These are phyloP conservation scores for Apiospora hydei DNA, from an alignment of 2,329 filamentous ascomycete genomes.

Conservation along the genomic window DNA sequence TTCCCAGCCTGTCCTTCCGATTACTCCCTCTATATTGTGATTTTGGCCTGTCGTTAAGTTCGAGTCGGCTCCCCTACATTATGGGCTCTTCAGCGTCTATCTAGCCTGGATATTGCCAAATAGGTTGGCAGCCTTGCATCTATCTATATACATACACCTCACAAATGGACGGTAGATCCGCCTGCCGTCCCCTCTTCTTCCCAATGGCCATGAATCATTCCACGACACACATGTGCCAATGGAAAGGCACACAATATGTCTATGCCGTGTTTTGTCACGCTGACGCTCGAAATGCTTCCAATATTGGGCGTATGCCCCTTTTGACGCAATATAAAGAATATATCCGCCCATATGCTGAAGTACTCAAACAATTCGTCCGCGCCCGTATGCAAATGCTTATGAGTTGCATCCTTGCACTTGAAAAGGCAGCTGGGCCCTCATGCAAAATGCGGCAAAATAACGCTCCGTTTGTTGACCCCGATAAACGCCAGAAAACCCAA, in stretches of 20 bases:
- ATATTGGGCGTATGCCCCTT: conserved; percentile 4
- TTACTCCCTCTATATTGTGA: not conserved
- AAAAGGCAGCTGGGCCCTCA: not conserved
- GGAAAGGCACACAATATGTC: not conserved
- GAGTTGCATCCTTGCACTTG: not conserved
- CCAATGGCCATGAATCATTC: conserved; percentile 11
- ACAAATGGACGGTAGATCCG: not conserved
- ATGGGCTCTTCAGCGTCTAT: conserved; percentile 4
- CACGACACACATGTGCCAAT: not conserved
- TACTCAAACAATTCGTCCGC: not conserved
- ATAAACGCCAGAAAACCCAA: conserved; percentile 12
- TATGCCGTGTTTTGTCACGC: conserved; percentile 16
- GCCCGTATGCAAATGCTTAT: conserved; percentile 7
- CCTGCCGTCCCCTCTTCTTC: not conserved
- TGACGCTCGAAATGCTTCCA: conserved; percentile 21
- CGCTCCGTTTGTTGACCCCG: conserved; percentile 18
- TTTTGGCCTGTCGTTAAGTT: not conserved
- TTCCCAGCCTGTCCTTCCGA: not conserved
- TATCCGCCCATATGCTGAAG: conserved; percentile 20
- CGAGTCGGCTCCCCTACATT: not conserved
- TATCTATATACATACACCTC: conserved; percentile 13
- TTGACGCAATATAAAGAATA: not conserved
- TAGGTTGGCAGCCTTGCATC: not conserved
- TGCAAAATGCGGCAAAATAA: conserved; percentile 2
- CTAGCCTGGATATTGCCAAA: not conserved